Conservation (phyloP, 306 rosid genomes). For the Erythrophleum fordii region DNA sequence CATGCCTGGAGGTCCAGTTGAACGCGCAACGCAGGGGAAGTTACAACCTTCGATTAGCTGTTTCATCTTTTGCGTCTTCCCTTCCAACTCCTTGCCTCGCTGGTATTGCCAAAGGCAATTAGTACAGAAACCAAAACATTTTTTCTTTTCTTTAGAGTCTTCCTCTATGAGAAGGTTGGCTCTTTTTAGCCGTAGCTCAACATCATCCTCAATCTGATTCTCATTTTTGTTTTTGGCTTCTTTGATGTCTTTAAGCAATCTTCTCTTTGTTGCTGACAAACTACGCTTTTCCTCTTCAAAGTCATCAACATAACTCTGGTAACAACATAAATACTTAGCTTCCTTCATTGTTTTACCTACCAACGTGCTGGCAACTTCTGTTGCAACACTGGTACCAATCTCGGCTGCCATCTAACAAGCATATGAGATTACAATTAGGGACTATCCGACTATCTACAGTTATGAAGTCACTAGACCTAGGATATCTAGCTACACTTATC, state of each 20-base stretch:
- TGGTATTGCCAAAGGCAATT: neutral
- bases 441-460: neutral
- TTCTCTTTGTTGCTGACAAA: neutral
- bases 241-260: neutral
- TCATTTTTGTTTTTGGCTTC: neutral
- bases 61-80: neutral
- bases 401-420: neutral
- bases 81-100: slow-evolving; percentile 10
- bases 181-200: neutral
- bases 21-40: neutral
- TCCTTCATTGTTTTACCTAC: neutral
- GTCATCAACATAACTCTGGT: neutral
- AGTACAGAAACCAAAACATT: neutral
- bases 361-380: neutral
- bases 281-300: neutral
- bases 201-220: neutral
- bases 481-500: too few relatives aligned
- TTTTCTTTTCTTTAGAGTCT: neutral
- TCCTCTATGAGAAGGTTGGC: neutral
- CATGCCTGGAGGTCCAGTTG: neutral
- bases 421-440: neutral
- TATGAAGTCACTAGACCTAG: too few relatives aligned
- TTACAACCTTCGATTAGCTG: neutral
- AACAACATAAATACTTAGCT: neutral
- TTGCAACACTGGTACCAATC: neutral